Evolutionary conservation across 2,329 filamentous ascomycete genomes (phyloP).

Genomic region (Tothia fuscella): DNA sequence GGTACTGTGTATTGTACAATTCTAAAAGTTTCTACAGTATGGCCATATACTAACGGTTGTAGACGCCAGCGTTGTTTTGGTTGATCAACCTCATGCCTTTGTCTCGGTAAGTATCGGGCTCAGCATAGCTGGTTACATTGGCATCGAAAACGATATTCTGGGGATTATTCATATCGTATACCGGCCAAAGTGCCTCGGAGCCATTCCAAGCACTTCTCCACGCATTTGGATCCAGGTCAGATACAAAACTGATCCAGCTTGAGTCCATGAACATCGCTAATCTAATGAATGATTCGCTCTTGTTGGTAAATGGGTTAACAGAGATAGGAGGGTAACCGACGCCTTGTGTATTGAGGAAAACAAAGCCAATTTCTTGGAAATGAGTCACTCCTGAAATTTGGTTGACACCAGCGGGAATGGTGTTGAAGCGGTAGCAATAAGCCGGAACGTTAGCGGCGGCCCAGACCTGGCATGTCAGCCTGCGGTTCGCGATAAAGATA

Average conservation of each 20-base stretch:
- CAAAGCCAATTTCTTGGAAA: slow-evolving; percentile 40
- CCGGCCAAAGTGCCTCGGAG: slow-evolving; percentile 24
- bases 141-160: slow-evolving; percentile 36
- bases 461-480: slow-evolving; percentile 42
- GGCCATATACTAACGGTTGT: slow-evolving; percentile 4
- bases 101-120: slow-evolving; percentile 32
- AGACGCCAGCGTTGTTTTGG: slow-evolving; percentile 11
- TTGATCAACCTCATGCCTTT: slow-evolving; percentile 35
- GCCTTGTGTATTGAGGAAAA: slow-evolving; percentile 34
- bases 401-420: slow-evolving; percentile 34
- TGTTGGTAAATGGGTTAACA: slow-evolving; percentile 22
- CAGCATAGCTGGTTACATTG: slow-evolving; percentile 29
- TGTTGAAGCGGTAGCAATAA: slow-evolving; percentile 54
- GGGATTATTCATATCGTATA: slow-evolving; percentile 25
- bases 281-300: slow-evolving; percentile 24
- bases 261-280: slow-evolving; percentile 32
- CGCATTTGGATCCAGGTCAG: slow-evolving; percentile 29
- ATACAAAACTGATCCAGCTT: slow-evolving; percentile 34
- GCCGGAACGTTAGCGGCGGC: slow-evolving; percentile 35
- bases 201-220: slow-evolving; percentile 9
- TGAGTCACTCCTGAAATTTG: slow-evolving; percentile 36
- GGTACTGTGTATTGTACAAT: too few relatives aligned
- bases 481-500: slow-evolving; percentile 43
- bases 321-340: slow-evolving; percentile 28
- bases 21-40: too few relatives aligned